Evolutionary conservation across 352 stramenopile genomes (phyloP), one percentile per base, ranked within the genome.

Genomic region (Phytophthora chlamydospora): DNA sequence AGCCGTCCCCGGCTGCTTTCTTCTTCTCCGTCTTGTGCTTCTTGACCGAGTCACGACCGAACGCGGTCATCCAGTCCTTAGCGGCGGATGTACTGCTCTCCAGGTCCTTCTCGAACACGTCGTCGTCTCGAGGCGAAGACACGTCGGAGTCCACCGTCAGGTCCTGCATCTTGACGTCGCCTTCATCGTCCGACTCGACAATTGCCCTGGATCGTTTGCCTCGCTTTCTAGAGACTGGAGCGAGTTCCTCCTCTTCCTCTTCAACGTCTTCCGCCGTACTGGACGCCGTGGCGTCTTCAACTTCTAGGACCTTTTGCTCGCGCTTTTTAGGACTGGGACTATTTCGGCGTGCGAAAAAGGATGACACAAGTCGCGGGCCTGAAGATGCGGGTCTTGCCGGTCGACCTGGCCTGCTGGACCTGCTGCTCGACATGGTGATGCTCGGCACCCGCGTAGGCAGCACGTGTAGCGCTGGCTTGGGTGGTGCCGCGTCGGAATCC

Each of bases 101-200:
- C n/a, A 69, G 16, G 8, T 75, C 58, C 44, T 58, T 66, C 41
- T 75, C 61, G 17, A 68, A 68, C 6, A 68, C 40, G n/a, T 74
- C 64, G 29, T 74, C 55, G 5, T 68, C 58, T 21, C 33, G 19
- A 34, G 71, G 68, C 0, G 75, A 87, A n/a, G 77, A 80, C 31
- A 84, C 73, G 39, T 86, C 69, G 13, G 76, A 88, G 9, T 72
- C 49, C 24, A 80, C 58, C 1, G 48, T 58, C 34, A 74, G 57
- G 10, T 62, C 58, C 43, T 71, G 36, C 13, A 64, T 49, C 4
- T 68, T 57, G 0, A 46, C 46, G 3, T 55, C 47, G 50, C 8
- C 69, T 54, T 83, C 75, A 2, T 75, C 82, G 10, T 91, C 82
- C 6, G 82, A 91, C 38, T 91, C 82, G 16, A 89, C 65, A 62